phyloP scores from a whole-genome alignment of 2,329 filamentous ascomycete genomes.

The Aspergillus uvarum region DNA sequence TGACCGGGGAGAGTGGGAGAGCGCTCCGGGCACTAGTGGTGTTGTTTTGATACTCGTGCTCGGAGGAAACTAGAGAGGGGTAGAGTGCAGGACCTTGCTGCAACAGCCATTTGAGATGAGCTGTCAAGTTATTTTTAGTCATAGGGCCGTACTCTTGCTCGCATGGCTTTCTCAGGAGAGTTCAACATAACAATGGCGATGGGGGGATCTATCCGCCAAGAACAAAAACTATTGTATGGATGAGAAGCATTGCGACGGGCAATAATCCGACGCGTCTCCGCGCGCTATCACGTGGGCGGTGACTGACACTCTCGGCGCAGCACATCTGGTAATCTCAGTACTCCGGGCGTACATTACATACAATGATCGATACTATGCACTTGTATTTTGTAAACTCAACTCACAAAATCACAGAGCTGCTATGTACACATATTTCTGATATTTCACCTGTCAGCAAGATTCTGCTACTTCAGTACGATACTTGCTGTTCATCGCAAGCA shows the following conservation, averaged over 20 bases:
- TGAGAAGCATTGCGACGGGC: not conserved
- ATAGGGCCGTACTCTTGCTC: conserved; percentile 39
- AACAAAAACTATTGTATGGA: conserved; percentile 7
- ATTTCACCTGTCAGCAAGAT: no score
- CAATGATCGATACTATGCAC: not conserved
- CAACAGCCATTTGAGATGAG: conserved; percentile 50
- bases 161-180: conserved; percentile 27
- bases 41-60: conserved; percentile 23
- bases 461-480: no score
- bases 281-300: conserved; percentile 28
- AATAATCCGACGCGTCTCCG: conserved; percentile 20
- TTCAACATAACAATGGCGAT: conserved; percentile 8
- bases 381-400: no score
- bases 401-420: no score
- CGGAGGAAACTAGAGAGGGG: conserved; percentile 31
- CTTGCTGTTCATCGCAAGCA: no score
- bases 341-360: not conserved
- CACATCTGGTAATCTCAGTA: not conserved
- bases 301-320: not conserved
- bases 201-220: conserved; percentile 3
- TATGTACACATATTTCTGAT: no score
- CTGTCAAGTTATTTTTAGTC: conserved; percentile 49
- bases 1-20: conserved; percentile 5
- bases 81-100: conserved; percentile 39
- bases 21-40: conserved; percentile 4